Evolutionary conservation across 2,329 filamentous ascomycete genomes (phyloP).

Genomic region (Dissoconium aciculare): DNA sequence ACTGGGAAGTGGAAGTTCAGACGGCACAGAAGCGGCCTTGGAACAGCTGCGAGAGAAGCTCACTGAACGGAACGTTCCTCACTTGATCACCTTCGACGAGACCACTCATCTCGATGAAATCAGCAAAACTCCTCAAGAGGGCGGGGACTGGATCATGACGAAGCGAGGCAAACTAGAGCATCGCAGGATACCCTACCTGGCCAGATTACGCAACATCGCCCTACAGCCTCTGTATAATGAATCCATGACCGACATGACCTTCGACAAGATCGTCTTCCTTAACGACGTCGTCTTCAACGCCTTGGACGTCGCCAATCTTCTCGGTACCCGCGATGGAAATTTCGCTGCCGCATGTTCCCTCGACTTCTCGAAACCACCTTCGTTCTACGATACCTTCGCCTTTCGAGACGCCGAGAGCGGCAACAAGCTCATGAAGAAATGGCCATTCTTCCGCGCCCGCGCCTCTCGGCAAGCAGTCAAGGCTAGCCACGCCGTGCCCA

Average conservation of each 20-base stretch:
- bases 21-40: slow-evolving; percentile 50
- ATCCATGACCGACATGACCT: slow-evolving; percentile 32
- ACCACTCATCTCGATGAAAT: slow-evolving; percentile 45
- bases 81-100: slow-evolving; percentile 43
- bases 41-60: slow-evolving; percentile 41
- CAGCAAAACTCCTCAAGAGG: slow-evolving; percentile 27
- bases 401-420: slow-evolving; percentile 40
- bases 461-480: slow-evolving; percentile 41
- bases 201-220: slow-evolving; percentile 48
- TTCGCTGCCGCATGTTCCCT: slow-evolving; percentile 49
- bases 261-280: slow-evolving; percentile 47
- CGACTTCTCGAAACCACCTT: slow-evolving; percentile 41
- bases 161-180: slow-evolving; percentile 39
- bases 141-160: slow-evolving; percentile 51
- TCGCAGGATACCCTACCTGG: slow-evolving; percentile 54
- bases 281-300: slow-evolving; percentile 49
- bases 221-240: slow-evolving; percentile 44
- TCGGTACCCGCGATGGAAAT: slow-evolving; percentile 42
- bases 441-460: slow-evolving; percentile 43
- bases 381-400: slow-evolving; percentile 50
- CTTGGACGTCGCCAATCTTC: slow-evolving; percentile 40
- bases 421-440: slow-evolving; percentile 38
- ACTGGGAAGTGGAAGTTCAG: slow-evolving; percentile 54
- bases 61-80: slow-evolving; percentile 36
- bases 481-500: slow-evolving; percentile 39